Evolutionary conservation across 768 basidiomycete genomes (phyloP).

Genomic region (Agrocybe pediades): DNA sequence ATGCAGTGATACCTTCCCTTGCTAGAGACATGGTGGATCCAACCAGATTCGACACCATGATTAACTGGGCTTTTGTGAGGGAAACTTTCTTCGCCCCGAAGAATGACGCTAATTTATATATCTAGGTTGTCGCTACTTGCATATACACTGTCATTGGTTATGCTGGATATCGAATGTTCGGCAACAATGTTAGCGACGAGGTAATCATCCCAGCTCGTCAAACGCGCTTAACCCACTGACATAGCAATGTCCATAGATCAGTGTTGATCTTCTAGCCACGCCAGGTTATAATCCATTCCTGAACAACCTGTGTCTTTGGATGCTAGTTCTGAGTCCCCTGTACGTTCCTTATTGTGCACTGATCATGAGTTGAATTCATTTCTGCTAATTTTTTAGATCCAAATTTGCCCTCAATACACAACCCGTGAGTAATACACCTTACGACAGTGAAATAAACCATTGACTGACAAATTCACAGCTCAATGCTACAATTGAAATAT

Average conservation of each 20-base stretch:
- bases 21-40: constrained; percentile 91
- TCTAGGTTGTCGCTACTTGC: constrained; percentile 59
- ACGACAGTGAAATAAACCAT: neutral
- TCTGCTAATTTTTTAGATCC: constrained; percentile 46
- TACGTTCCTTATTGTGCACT: constrained; percentile 34
- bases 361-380: constrained; percentile 1
- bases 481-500: constrained; percentile 78
- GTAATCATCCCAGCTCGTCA: constrained; percentile 33
- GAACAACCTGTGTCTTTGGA: constrained; percentile 80
- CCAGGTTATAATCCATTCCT: constrained; percentile 70
- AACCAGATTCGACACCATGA: constrained; percentile 76
- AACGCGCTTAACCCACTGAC: neutral
- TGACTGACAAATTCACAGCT: constrained; percentile 44
- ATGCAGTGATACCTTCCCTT: constrained; percentile 88
- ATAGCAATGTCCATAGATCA: constrained; percentile 61
- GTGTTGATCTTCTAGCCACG: constrained; percentile 74
- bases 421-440: constrained; percentile 52
- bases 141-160: constrained; percentile 71
- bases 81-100: constrained; percentile 24
- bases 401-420: constrained; percentile 87
- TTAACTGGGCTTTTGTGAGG: constrained; percentile 85
- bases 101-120: neutral
- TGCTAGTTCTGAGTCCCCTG: constrained; percentile 80
- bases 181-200: constrained; percentile 76
- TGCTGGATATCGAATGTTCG: constrained; percentile 93